phyloP scores from a whole-genome alignment of 306 rosid species.

The Sindora glabra region DNA sequence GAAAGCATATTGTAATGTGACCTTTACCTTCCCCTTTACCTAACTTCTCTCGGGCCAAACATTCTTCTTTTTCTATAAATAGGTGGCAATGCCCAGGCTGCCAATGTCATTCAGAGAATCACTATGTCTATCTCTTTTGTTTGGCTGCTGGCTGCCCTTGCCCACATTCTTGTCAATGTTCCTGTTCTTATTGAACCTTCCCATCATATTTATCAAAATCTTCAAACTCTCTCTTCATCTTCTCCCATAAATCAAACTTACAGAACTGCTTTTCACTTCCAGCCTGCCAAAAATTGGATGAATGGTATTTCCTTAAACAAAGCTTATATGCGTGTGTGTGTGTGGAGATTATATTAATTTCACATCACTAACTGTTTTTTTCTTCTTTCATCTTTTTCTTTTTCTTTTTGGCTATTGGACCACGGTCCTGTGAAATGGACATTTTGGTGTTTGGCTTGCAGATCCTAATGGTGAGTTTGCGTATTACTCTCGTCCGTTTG shows the following conservation, averaged over 20 bases:
- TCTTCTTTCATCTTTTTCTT: background rate
- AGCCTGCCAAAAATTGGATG: slow-evolving; percentile 24
- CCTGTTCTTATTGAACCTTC: background rate
- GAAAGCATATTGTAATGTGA: too few species aligned
- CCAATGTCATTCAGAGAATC: too few species aligned
- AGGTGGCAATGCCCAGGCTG: too few species aligned
- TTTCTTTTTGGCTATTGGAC: background rate
- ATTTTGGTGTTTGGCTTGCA: background rate
- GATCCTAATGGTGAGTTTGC: slow-evolving; percentile 18
- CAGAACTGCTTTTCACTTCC: slow-evolving; percentile 26
- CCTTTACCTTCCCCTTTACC: too few species aligned
- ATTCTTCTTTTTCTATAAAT: too few species aligned
- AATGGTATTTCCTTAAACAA: slow-evolving; percentile 3
- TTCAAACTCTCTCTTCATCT: background rate
- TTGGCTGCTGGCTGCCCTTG: too few species aligned
- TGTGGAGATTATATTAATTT: too few species aligned
- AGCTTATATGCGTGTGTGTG: background rate
- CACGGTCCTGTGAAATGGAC: background rate
- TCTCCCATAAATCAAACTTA: slow-evolving; percentile 14
- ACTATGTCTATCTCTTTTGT: too few species aligned
- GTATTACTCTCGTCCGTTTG: too few species aligned
- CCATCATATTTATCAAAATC: background rate
- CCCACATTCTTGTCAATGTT: background rate
- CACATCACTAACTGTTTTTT: background rate
- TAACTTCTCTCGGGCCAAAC: too few species aligned